Base-by-base conservation (phyloP, 495 filamentous ascomycete species). In the Halenospora varia region DNA sequence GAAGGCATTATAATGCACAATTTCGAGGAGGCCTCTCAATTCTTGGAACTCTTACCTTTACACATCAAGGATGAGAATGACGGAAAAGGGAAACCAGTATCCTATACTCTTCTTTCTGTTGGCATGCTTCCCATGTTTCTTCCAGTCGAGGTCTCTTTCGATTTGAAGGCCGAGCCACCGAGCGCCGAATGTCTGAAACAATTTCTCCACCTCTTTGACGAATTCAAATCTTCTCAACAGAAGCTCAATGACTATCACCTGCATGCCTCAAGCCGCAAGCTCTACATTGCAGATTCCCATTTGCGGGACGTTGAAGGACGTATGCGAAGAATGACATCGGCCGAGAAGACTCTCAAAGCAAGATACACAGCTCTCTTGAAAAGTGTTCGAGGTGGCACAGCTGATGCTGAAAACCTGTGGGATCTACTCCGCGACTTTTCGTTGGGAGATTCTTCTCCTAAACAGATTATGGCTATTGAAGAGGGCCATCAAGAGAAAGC, bases 171-270 rank as follows among this genome's bases (percentile, higher is more conserved):
- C 26, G 51, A 15, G 2, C 35, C 22, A 2, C 9, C 47, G 6
- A 63, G 52, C 17, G 1, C 10, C 0, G 60, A 60, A 2, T 54
- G 41, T 46, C 25, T 65, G 22, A 48, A 48, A 10, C 58, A 60
- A 17, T 64, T 66, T 47, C 44, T 62, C 0, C 53, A 60, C 17
- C 20, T 68, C 1, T 62, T 69, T 15, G 62, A 66, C 50, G 42
- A 58, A 4, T 65, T 67, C 35, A 26, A 15, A 2, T 29, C 25
- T 24, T 53, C 49, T 6, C 61, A 52, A 50, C 57, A n/a, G 35
- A 41, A 53, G 26, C 48, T 56, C 19, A 60, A 60, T 52, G 60
- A 59, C 9, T 69, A 71, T 24, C 59, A 67, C 23, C 75, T 76
- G n/a, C 53, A 53, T 18, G 54, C 61, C 35, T 10, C 13, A 10